A percentile compares a stretch with the other conserved stretches of the same genome.
These are phyloP conservation scores for Tranzscheliella williamsii DNA, from an alignment of 1,284 basidiomycete genomes.

Conservation along the genomic window DNA sequence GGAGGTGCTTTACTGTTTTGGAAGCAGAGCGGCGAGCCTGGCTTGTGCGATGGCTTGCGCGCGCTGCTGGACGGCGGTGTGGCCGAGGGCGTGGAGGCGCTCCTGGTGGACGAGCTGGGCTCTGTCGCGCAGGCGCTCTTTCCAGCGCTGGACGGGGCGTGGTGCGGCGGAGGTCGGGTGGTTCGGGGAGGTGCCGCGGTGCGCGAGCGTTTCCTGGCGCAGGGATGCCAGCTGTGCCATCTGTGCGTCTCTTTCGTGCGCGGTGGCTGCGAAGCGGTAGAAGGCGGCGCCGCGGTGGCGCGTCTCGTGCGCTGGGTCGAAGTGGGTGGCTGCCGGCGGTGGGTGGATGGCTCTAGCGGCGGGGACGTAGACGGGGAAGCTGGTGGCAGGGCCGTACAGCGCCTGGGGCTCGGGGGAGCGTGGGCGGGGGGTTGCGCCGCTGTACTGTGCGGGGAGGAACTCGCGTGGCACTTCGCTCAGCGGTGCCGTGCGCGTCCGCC, in stretches of 20 bases:
- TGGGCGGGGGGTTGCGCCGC: not conserved
- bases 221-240: slow-evolving; percentile 75
- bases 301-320: slow-evolving; percentile 78
- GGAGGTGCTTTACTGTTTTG: no score
- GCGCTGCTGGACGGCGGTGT: no score
- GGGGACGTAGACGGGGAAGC: slow-evolving; percentile 80
- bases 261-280: slow-evolving; percentile 83
- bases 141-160: no score
- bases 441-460: slow-evolving; percentile 64
- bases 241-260: slow-evolving; percentile 72
- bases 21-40: no score
- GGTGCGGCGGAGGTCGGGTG: not conserved
- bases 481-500: slow-evolving; percentile 70
- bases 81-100: not conserved
- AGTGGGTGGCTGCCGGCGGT: slow-evolving; percentile 65
- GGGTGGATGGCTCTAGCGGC: not conserved
- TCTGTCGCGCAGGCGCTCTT: not conserved
- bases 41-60: no score
- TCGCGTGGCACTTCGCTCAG: slow-evolving; percentile 78
- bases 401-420: not conserved
- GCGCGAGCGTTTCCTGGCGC: slow-evolving; percentile 73
- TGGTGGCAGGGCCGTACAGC: slow-evolving; percentile 61
- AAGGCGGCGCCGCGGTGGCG: slow-evolving; percentile 86
- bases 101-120: not conserved
- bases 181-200: slow-evolving; percentile 61